Conservation (phyloP, 352 stramenopile species). For the Pythium brassicae region DNA sequence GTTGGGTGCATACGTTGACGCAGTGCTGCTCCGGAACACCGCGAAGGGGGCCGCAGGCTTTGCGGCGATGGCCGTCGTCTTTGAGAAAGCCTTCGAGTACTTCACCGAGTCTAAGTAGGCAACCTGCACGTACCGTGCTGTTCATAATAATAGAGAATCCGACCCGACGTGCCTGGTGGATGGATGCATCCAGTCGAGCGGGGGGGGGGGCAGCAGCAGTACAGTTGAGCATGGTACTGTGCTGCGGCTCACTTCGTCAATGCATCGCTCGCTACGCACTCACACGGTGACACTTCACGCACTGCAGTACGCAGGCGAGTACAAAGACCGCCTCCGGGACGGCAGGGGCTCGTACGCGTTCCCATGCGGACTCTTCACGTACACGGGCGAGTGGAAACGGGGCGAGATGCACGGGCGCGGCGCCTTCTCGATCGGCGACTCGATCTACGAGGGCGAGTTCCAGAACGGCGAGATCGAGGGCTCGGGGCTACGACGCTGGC, state of each 20-base stretch:
- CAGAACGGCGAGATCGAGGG: conserved; percentile 59
- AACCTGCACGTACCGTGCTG: not conserved
- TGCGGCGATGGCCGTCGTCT: conserved; percentile 78
- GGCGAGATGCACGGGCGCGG: conserved; percentile 59
- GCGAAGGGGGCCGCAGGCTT: conserved; percentile 76
- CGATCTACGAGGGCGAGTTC: conserved; percentile 51
- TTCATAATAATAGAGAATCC: too few species aligned
- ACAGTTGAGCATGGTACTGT: too few species aligned
- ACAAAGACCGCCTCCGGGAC: conserved; percentile 37
- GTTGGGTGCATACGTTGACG: not conserved
- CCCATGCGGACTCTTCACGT: conserved; percentile 38
- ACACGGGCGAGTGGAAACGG: conserved; percentile 57
- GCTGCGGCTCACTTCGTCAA: too few species aligned
- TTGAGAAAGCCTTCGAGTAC: conserved; percentile 79
- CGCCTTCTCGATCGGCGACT: conserved; percentile 25
- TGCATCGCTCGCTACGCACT: too few species aligned
- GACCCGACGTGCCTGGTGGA: too few species aligned
- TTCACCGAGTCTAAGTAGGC: conserved; percentile 28
- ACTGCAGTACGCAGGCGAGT: conserved; percentile 36
- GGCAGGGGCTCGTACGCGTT: conserved; percentile 45
- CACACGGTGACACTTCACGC: too few species aligned
- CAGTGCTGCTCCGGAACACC: conserved; percentile 68
- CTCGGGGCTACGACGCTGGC: conserved; percentile 43
- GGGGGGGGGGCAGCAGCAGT: too few species aligned
- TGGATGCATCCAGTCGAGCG: too few species aligned